These are phyloP conservation scores for Acanthamoeba rhysodes DNA, from an alignment of 208 protist species.

Conservation along the genomic window DNA sequence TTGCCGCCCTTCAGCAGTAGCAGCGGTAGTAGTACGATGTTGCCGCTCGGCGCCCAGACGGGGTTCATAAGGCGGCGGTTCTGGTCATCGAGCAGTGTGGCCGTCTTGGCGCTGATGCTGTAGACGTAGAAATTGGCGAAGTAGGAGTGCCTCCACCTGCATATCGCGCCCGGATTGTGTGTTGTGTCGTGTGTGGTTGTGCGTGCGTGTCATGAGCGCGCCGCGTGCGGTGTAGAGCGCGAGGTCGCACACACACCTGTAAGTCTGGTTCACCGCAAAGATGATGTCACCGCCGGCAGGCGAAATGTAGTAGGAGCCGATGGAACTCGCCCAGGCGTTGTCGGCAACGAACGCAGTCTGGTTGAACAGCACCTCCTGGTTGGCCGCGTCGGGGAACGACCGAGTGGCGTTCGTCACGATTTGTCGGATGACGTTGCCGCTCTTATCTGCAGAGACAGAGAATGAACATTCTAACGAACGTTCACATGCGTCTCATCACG, in stretches of 20 bases:
- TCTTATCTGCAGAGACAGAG: neutral
- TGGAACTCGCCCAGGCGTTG: neutral
- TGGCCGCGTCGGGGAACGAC: neutral
- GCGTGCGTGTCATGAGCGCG: neutral
- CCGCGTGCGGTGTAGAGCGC: neutral
- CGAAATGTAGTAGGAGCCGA: slow-evolving; percentile 42
- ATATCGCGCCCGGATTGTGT: neutral
- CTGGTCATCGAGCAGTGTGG: neutral
- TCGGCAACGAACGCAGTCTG: neutral
- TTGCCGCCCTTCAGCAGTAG: too few species aligned
- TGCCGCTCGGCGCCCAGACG: neutral
- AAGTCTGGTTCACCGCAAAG: neutral
- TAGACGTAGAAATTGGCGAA: slow-evolving; percentile 45
- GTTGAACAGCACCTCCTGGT: slow-evolving; percentile 12
- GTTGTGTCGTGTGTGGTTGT: neutral
- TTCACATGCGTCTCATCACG: too few species aligned
- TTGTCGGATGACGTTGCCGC: slow-evolving; percentile 20
- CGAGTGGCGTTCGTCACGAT: neutral
- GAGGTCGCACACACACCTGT: neutral
- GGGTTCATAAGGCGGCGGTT: neutral
- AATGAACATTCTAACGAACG: too few species aligned
- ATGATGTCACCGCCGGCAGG: neutral
- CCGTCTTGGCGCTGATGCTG: neutral
- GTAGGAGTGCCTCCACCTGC: slow-evolving; percentile 51
- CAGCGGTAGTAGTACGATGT: neutral